A percentile compares a stretch with the other conserved stretches of the same genome.
Conservation (phyloP, 148 eudicot genomes). For the Polygonum maritimum region DNA sequence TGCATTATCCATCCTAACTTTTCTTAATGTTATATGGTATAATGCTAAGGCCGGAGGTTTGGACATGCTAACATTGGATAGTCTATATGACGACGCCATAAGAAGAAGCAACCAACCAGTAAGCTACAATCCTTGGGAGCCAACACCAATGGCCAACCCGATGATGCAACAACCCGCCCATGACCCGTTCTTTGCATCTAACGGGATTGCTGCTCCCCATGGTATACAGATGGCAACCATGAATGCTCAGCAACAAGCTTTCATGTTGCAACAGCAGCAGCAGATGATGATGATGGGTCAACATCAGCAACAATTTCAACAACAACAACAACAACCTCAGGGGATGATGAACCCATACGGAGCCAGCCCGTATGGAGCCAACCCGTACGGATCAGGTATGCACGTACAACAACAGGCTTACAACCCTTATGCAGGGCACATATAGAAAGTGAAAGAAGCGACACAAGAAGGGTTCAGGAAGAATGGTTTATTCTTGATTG, state of each 20-base stretch:
- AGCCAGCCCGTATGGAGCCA: conserved; percentile 44
- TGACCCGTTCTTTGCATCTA: conserved; percentile 68
- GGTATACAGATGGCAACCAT: conserved; percentile 77
- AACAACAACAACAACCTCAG: conserved; percentile 46
- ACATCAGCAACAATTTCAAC: conserved; percentile 21
- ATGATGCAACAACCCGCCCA: conserved; percentile 48
- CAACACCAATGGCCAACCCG: conserved; percentile 33
- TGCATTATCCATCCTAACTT: not conserved
- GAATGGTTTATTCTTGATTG: not conserved
- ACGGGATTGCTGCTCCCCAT: conserved; percentile 43
- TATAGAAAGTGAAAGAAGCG: conserved; percentile 19
- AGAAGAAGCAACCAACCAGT: conserved; percentile 69
- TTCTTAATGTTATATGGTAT: not conserved
- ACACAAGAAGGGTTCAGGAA: not conserved
- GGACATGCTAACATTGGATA: conserved; percentile 78
- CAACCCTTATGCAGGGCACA: conserved; percentile 65
- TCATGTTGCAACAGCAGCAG: conserved; percentile 47
- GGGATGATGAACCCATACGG: conserved; percentile 37
- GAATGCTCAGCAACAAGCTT: conserved; percentile 67
- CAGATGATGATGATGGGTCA: conserved; percentile 49
- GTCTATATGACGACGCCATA: conserved; percentile 88
- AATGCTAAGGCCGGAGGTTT: conserved; percentile 67
- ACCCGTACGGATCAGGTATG: conserved; percentile 25
- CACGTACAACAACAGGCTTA: conserved; percentile 68
- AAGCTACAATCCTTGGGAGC: conserved; percentile 91